Percentiles rank a stretch among this genome's conserved stretches.
Conservation (phyloP, 2,329 filamentous ascomycete genomes). For the Thielaviopsis ethacetica region DNA sequence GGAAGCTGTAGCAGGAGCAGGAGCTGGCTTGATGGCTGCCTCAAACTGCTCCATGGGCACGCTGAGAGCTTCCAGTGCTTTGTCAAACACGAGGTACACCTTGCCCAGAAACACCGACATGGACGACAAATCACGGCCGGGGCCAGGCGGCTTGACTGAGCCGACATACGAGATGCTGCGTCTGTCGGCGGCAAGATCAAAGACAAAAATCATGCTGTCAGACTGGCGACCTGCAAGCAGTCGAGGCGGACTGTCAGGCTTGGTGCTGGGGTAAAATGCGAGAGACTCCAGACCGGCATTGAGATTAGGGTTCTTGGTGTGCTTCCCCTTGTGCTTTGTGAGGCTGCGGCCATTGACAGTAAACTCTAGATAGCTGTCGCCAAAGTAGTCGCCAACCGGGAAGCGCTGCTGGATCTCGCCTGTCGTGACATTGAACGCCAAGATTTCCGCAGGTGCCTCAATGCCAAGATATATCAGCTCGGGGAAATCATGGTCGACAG, state of each 20-base stretch:
- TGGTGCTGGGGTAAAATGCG: conserved; percentile 3
- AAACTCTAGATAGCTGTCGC: not conserved
- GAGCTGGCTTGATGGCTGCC: not conserved
- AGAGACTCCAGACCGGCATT: conserved; percentile 8
- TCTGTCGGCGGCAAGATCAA: conserved; percentile 4
- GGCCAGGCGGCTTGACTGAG: conserved; percentile 8
- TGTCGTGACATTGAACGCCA: conserved; percentile 9
- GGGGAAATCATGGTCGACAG: conserved; percentile 8
- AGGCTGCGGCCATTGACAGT: not conserved
- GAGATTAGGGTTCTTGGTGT: not conserved
- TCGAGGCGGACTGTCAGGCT: not conserved
- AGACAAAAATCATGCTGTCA: conserved; percentile 9
- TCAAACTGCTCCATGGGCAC: conserved; percentile 4
- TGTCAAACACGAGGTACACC: conserved; percentile 10
- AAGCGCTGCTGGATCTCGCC: conserved; percentile 7
- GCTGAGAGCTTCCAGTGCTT: conserved; percentile 7
- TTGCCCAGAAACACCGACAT: conserved; percentile 10
- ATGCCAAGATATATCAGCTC: conserved; percentile 10
- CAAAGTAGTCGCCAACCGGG: not conserved
- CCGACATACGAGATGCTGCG: conserved; percentile 3
- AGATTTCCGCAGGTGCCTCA: conserved; percentile 5
- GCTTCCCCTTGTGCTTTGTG: conserved; percentile 10
- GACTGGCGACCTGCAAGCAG: conserved; percentile 8
- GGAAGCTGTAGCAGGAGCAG: not conserved
- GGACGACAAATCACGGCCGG: conserved; percentile 7